phyloP scores from a whole-genome alignment of 768 basidiomycete species.

The Mrakia blollopis region DNA sequence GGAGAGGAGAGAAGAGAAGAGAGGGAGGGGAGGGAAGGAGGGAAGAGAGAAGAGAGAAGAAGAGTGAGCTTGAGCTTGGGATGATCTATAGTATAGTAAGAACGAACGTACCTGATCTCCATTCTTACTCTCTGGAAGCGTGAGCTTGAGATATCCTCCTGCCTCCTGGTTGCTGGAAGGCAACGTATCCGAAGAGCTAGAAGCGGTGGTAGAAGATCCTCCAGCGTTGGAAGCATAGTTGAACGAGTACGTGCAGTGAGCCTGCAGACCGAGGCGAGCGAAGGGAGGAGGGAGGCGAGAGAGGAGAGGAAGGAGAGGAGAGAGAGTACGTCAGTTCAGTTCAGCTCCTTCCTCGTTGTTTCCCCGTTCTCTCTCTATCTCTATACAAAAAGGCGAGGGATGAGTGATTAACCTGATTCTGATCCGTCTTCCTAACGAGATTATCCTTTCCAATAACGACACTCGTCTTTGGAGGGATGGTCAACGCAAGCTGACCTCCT shows the following conservation, averaged over 20 bases:
- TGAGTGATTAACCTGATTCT: constrained; percentile 26
- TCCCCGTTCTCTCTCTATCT: not conserved
- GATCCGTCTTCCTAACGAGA: constrained; percentile 25
- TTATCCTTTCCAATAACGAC: constrained; percentile 30
- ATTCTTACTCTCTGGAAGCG: constrained; percentile 25
- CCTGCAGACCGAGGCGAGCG: not conserved
- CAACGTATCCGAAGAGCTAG: not conserved
- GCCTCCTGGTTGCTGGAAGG: constrained; percentile 14
- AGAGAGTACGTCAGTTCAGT: not conserved
- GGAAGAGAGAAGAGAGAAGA: not conserved
- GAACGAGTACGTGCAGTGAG: constrained; percentile 32
- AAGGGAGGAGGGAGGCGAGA: too few species aligned
- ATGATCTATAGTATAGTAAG: too few species aligned
- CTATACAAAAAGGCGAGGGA: not conserved
- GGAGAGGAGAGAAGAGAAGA: not conserved
- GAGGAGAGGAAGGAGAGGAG: not conserved
- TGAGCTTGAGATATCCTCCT: constrained; percentile 31
- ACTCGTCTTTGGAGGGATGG: constrained; percentile 26
- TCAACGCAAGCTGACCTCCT: constrained; percentile 7
- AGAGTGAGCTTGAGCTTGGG: too few species aligned
- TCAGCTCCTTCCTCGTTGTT: not conserved
- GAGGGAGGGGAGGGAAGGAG: not conserved
- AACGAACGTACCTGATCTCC: constrained; percentile 17
- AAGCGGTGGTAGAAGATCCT: not conserved
- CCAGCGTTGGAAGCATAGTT: constrained; percentile 16